Evolutionary conservation across 306 rosid genomes (phyloP), one percentile per base, ranked within the genome.

Genomic region (Cercis canadensis): DNA sequence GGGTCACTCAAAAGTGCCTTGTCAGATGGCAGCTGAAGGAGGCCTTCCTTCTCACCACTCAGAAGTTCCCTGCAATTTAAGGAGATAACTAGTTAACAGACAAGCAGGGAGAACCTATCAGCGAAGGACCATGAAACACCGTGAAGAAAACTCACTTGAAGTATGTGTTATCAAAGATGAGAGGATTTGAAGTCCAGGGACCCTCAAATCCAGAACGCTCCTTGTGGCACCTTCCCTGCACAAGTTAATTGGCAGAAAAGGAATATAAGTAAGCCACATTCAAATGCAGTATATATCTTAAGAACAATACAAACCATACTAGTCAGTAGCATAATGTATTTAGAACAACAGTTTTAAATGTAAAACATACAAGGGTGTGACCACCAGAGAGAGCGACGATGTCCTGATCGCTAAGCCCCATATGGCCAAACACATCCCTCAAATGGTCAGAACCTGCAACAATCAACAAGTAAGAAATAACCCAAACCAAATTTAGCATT

Each of bases 171-270:
- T 95, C 99, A 17, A 95, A 95, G 60, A 91, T 89, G 75, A 86
- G 90, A 41, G 99, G 99, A 72, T 91, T 95, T 16, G 59, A 0
- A n/a, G 99, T 95, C 99, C 97, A 95, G 0, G 99, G 87, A 5
- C 99, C 99, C 82, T 95, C 99, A 14, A 95, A 95, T 50, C 99
- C 99, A 76, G 99, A 95, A 9, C 97, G 96, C 75, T 95, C 99
- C 89, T 95, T 95, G 92, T 95, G 99, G 72, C 84, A 40, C 87
- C 90, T 83, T 73, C 99, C 99, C 99, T 95, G 74, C 33, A 7
- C 11, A 57, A 33, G 19, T 53, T 5, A 55, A 32, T 13, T 15
- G 6, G 32, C 8, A 36, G 11, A 16, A 5, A 70, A 7, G 43
- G 43, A 37, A 37, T 8, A 37, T 5, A 37, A 37, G 10, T 37